These are phyloP conservation scores for Diaporthe ampelina DNA, from an alignment of 2,329 filamentous ascomycete species.

Conservation along the genomic window DNA sequence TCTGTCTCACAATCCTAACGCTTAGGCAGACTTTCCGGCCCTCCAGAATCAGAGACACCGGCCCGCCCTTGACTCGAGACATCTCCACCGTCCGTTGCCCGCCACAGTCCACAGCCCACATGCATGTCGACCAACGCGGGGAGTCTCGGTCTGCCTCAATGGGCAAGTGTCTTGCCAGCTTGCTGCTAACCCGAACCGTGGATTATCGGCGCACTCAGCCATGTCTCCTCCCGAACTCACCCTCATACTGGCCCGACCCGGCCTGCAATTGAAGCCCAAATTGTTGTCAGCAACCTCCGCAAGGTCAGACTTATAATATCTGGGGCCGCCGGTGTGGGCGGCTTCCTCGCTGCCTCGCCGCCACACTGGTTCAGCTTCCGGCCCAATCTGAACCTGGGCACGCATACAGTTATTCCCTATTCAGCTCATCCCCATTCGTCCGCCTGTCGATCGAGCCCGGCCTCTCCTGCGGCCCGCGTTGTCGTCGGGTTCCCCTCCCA, in stretches of 20 bases:
- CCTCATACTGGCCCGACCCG: not conserved
- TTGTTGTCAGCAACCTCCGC: not conserved
- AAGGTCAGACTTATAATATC: not conserved
- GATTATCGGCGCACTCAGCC: not conserved
- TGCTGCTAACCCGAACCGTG: conserved; percentile 18
- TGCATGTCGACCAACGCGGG: conserved; percentile 31
- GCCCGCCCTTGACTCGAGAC: conserved; percentile 35
- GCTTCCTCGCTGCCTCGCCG: conserved; percentile 8
- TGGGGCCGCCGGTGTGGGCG: conserved; percentile 8
- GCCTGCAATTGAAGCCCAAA: conserved; percentile 19
- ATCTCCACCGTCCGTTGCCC: conserved; percentile 26
- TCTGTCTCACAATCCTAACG: not conserved
- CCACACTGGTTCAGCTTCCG: conserved; percentile 20
- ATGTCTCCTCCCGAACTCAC: not conserved
- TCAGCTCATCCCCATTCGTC: conserved; percentile 26
- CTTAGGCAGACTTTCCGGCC: conserved; percentile 29
- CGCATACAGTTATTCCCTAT: conserved; percentile 26
- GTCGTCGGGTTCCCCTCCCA: conserved; percentile 20
- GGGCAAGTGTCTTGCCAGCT: conserved; percentile 28
- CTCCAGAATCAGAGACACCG: conserved; percentile 33
- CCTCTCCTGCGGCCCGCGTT: conserved; percentile 31
- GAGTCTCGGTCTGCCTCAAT: conserved; percentile 33
- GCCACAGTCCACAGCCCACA: conserved; percentile 14
- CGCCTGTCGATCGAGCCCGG: not conserved
- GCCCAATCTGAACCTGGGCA: conserved; percentile 16